Evolutionary conservation across 176 grass and related monocot species (phyloP).

Genomic region (Paspalum vaginatum): DNA sequence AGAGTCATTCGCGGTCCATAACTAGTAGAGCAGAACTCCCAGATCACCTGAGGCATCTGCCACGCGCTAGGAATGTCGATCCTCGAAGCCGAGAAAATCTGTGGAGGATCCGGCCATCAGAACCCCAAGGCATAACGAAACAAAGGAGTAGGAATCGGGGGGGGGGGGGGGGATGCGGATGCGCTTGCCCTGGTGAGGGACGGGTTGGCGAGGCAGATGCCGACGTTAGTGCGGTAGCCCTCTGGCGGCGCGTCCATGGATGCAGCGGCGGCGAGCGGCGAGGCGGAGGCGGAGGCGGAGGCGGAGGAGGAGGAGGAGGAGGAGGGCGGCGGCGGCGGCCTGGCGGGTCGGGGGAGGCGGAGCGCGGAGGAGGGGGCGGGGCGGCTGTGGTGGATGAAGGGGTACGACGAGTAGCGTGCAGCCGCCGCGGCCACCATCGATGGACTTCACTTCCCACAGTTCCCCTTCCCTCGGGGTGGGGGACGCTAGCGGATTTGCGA

Average conservation of each 20-base stretch:
- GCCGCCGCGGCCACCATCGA: conserved; percentile 22
- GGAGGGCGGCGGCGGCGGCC: not conserved
- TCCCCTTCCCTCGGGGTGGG: too few species aligned
- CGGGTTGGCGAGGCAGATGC: conserved; percentile 84
- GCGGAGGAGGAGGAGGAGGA: conserved; percentile 12
- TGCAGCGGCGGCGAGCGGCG: conserved; percentile 34
- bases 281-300: not conserved
- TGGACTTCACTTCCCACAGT: too few species aligned
- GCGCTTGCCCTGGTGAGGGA: conserved; percentile 66
- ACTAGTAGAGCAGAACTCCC: not conserved
- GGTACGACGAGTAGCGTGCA: not conserved
- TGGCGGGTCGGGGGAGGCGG: not conserved
- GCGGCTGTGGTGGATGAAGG: conserved; percentile 1
- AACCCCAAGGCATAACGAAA: not conserved
- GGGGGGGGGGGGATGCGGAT: not conserved
- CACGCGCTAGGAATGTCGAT: conserved; percentile 77
- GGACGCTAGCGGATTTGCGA: too few species aligned
- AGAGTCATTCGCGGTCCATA: too few species aligned
- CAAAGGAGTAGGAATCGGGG: not conserved
- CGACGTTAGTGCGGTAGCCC: conserved; percentile 89
- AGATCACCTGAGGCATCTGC: conserved; percentile 94
- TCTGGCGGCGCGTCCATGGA: conserved; percentile 76
- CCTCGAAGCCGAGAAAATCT: conserved; percentile 91
- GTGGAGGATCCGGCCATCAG: not conserved
- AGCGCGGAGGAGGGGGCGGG: not conserved